These are phyloP conservation scores for Cardamine resedifolia DNA, from an alignment of 345 rosid species.

Conservation along the genomic window DNA sequence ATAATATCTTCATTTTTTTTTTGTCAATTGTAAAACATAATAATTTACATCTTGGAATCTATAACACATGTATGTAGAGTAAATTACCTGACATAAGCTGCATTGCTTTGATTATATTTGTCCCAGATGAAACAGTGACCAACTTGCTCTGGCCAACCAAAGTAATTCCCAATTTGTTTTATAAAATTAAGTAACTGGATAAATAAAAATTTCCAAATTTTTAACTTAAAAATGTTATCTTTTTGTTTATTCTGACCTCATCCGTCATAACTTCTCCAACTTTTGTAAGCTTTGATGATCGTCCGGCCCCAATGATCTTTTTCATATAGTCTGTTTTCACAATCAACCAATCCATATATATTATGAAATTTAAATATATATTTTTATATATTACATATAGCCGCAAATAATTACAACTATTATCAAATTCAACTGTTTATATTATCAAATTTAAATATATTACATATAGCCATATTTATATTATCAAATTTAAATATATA, in stretches of 20 bases:
- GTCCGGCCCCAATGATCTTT: conserved; percentile 67
- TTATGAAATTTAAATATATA: background rate
- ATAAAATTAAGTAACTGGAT: background rate
- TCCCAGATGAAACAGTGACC: conserved; percentile 68
- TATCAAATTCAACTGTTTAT: too few relatives aligned
- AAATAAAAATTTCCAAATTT: background rate
- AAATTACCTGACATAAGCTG: conserved; percentile 82
- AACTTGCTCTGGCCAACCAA: conserved; percentile 52
- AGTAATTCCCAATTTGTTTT: background rate
- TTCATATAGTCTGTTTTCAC: conserved; percentile 61
- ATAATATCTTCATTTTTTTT: background rate
- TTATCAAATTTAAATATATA: background rate
- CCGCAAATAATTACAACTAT: too few relatives aligned
- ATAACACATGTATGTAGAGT: background rate
- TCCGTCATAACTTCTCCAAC: conserved; percentile 85
- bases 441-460: background rate
- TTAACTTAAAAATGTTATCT: background rate
- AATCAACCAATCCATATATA: background rate
- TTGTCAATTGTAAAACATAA: background rate
- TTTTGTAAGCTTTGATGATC: conserved; percentile 64
- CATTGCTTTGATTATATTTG: conserved; percentile 75
- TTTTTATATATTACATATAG: too few relatives aligned
- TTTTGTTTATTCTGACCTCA: conserved; percentile 47
- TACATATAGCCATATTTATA: background rate
- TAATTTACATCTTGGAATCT: background rate